Base-by-base conservation (phyloP, 2,329 filamentous ascomycete genomes). In the Fusarium sp. region DNA sequence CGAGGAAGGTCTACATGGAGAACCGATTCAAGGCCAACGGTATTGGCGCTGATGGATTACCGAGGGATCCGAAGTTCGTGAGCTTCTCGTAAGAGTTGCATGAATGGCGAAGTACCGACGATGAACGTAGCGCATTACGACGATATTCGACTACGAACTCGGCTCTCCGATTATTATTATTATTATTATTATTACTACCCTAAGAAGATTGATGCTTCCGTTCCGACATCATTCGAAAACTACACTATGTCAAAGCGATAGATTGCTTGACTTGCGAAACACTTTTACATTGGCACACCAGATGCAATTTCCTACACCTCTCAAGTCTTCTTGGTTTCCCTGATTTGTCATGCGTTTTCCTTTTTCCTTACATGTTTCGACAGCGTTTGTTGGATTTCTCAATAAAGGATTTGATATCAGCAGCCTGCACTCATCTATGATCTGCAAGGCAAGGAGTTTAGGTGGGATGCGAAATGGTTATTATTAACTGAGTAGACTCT, bases 1-100 rank as follows among this genome's bases (percentile, higher is more conserved):
- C 95, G 42, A 88, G 96, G 75, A 88, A 93, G 77, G 87, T 94
- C 49, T 97, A 93, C 80, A 96, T 94, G 83, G 93, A 98, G 84
- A 90, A 93, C 76, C 87, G 91, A 64, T 97, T 99, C 83, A 90
- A 90, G 80, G 94, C 91, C 80, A 94, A 97, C 77, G 93, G 93
- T 56, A 98, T 99, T 80, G 94, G 91, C 3, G 88, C 93, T 9
- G 96, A 99, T 82, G 96, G 96, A 8, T 84, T 91, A 76, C 96
- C 96, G 70, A 88, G 91, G 79, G 95, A 98, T 84, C 94, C 95
- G 70, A 98, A 98, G 85, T 97, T 97, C 80, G 94, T 98, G 66
- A 97, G 93, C 80, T 98, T 98, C 83, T 84, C 83, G 49, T 84
- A 71, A 38, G 29, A 57, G 49, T 31, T 39, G 29, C 35, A 22